Conservation (phyloP, 78 protist genomes). For the Dictyostelium firmibasis region DNA sequence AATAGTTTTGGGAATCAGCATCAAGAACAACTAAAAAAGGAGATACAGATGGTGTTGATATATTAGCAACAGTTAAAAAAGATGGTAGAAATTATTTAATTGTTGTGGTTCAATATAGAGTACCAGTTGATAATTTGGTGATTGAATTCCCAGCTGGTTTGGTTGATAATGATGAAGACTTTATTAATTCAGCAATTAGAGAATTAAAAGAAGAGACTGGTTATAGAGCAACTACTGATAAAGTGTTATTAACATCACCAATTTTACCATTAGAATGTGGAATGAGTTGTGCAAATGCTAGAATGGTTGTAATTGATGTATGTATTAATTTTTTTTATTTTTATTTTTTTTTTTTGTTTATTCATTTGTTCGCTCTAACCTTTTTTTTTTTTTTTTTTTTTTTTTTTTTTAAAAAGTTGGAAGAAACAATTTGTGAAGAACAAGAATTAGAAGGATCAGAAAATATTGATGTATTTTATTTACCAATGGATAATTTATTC, state of each 20-base stretch:
- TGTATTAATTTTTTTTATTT: not conserved
- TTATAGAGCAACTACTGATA: not conserved
- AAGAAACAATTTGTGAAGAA: not conserved
- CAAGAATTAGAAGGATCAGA: constrained; percentile 61
- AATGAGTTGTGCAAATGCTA: constrained; percentile 5
- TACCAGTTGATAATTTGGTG: constrained; percentile 42
- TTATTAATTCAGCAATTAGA: constrained; percentile 25
- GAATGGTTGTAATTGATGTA: constrained; percentile 18
- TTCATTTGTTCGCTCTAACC: not conserved
- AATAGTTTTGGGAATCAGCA: constrained; percentile 49
- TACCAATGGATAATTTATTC: constrained; percentile 28
- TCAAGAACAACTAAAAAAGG: constrained; percentile 43
- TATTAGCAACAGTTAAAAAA: constrained; percentile 29
- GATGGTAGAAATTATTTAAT: constrained; percentile 25
- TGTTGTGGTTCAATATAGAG: constrained; percentile 19
- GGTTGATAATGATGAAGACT: constrained; percentile 27
- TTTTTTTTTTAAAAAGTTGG: not conserved
- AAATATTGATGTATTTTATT: constrained; percentile 25
- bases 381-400: not conserved
- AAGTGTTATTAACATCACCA: constrained; percentile 1
- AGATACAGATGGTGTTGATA: constrained; percentile 74
- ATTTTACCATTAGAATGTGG: constrained; percentile 47
- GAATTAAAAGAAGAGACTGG: constrained; percentile 79
- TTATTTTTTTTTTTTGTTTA: not conserved
- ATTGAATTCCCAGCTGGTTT: constrained; percentile 81